These are phyloP conservation scores for Pisolithus sp. DNA, from an alignment of 768 basidiomycete genomes.

Conservation along the genomic window DNA sequence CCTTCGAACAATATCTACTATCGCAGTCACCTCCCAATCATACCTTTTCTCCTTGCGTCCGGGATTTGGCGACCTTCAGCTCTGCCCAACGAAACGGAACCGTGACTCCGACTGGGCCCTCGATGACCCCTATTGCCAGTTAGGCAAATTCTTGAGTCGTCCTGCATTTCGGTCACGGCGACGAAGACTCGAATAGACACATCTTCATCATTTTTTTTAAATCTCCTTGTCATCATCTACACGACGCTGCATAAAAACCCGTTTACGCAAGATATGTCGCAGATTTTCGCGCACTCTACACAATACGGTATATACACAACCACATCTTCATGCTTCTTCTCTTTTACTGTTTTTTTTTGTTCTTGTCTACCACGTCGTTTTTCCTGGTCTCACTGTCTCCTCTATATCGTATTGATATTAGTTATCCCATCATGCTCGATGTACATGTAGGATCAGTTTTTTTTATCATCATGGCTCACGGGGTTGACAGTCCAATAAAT, in stretches of 20 bases:
- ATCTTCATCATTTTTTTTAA: background rate
- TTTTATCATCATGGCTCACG: no score
- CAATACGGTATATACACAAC: background rate
- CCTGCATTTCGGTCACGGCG: background rate
- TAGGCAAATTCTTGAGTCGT: background rate
- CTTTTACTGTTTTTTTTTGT: no score
- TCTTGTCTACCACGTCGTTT: background rate
- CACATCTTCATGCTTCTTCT: background rate
- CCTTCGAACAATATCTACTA: conserved; percentile 45
- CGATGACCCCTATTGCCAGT: conserved; percentile 15
- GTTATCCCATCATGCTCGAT: background rate
- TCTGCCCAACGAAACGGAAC: conserved; percentile 6
- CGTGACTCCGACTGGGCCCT: background rate
- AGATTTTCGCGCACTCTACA: background rate
- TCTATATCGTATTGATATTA: background rate
- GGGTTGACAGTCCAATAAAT: no score
- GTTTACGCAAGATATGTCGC: background rate
- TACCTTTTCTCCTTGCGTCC: conserved; percentile 18
- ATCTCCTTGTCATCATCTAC: background rate
- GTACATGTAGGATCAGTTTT: background rate
- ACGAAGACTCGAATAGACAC: background rate
- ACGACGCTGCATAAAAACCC: no score
- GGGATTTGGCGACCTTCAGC: conserved; percentile 3
- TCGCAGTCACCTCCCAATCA: conserved; percentile 26
- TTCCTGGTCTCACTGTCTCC: background rate